A percentile compares a stretch with the other conserved stretches of the same genome.
These are phyloP conservation scores for Diospyros kaki DNA, from an alignment of 148 eudicot species.

Conservation along the genomic window DNA sequence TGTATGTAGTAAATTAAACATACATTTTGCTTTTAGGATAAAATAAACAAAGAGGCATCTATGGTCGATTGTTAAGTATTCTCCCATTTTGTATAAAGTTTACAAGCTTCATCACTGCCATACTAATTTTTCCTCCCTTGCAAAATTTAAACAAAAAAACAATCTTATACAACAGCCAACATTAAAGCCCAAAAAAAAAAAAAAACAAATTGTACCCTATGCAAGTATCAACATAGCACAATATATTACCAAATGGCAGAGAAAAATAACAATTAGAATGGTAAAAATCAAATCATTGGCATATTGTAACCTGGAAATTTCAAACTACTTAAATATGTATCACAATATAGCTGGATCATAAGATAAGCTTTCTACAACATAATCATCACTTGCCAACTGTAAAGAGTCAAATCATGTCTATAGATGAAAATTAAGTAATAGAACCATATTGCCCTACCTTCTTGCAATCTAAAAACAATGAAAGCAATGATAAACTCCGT, in stretches of 20 bases:
- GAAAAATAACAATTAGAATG: no score
- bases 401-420: neutral
- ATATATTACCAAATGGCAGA: neutral
- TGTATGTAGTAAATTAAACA: no score
- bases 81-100: no score
- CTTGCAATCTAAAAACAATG: conserved; percentile 66
- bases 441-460: conserved; percentile 38
- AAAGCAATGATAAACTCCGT: conserved; percentile 43
- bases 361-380: neutral
- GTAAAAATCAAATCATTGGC: no score
- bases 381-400: neutral
- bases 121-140: neutral
- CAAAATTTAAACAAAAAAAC: neutral
- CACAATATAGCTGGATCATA: neutral
- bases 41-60: no score
- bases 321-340: neutral
- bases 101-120: no score
- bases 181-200: neutral
- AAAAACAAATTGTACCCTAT: no score
- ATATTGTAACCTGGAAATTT: conserved; percentile 7
- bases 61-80: no score
- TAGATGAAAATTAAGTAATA: neutral
- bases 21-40: no score
- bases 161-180: neutral
- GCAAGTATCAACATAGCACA: neutral